Conservation (phyloP, 306 rosid species). For the Gleditsia sinensis region DNA sequence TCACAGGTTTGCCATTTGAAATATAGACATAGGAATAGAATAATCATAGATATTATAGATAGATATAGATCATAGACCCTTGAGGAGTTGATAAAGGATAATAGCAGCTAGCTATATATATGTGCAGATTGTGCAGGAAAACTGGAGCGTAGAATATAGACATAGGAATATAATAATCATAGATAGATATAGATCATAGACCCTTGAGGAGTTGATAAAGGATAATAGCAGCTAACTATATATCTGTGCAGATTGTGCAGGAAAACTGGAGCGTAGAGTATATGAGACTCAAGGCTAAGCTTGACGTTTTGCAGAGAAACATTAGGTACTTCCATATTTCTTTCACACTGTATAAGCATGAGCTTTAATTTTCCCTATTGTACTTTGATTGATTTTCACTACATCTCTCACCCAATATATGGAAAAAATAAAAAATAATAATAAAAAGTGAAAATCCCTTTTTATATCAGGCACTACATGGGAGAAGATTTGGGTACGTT, state of each 20-base stretch:
- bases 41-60: no score
- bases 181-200: no score
- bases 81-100: no score
- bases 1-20: slow-evolving; percentile 52
- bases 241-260: slow-evolving; percentile 38
- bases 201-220: no score
- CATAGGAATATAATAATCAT: no score
- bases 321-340: slow-evolving; percentile 50
- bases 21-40: neutral
- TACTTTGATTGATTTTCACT: no score
- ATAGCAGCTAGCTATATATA: neutral
- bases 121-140: slow-evolving; percentile 54
- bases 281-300: slow-evolving; percentile 66
- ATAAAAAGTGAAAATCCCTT: no score
- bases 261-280: slow-evolving; percentile 85
- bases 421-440: no score
- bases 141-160: slow-evolving; percentile 80
- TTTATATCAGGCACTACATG: slow-evolving; percentile 62
- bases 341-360: neutral
- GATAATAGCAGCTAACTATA: neutral
- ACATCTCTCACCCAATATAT: no score
- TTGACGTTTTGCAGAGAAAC: slow-evolving; percentile 79
- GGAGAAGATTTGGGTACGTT: slow-evolving; percentile 83
- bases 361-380: no score
- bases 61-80: no score